These are phyloP conservation scores for Telfairia occidentalis DNA, from an alignment of 331 rosid species.

Conservation along the genomic window DNA sequence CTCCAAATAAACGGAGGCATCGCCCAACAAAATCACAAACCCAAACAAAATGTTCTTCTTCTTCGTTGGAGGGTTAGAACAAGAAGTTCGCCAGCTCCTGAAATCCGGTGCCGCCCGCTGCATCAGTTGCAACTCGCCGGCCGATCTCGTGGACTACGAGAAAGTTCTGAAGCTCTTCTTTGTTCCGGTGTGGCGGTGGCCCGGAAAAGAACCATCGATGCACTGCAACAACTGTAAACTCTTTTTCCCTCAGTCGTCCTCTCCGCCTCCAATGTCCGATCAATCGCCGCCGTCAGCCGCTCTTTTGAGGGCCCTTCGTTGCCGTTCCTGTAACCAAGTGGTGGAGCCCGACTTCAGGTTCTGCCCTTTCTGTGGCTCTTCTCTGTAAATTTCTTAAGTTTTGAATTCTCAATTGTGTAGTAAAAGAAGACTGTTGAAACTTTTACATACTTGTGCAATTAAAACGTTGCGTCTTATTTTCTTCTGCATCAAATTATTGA, in stretches of 20 bases:
- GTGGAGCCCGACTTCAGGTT: slow-evolving; percentile 55
- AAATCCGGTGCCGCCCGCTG: slow-evolving; percentile 59
- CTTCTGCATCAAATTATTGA: not conserved
- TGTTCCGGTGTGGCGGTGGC: slow-evolving; percentile 86
- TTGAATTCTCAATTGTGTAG: not conserved
- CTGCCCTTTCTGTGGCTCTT: slow-evolving; percentile 79
- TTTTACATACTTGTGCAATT: not conserved
- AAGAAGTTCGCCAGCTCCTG: slow-evolving; percentile 60
- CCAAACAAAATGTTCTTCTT: slow-evolving; percentile 55
- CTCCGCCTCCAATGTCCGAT: slow-evolving; percentile 36
- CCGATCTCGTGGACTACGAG: slow-evolving; percentile 68
- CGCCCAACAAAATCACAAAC: not conserved
- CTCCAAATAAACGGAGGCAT: not conserved
- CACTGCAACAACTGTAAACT: slow-evolving; percentile 52
- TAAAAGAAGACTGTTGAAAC: not conserved
- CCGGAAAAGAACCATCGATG: slow-evolving; percentile 50
- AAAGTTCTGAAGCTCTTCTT: slow-evolving; percentile 73
- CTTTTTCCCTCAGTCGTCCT: slow-evolving; percentile 41
- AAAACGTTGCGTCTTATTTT: not conserved
- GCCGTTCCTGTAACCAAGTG: slow-evolving; percentile 46
- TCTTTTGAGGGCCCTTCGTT: slow-evolving; percentile 23
- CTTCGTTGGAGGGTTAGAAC: slow-evolving; percentile 67
- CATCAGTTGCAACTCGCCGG: slow-evolving; percentile 44
- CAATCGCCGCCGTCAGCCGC: slow-evolving; percentile 10
- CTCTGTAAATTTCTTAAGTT: slow-evolving; percentile 20